Base-by-base conservation (phyloP, 1,284 basidiomycete species). In the Rhodotorula sp. region DNA sequence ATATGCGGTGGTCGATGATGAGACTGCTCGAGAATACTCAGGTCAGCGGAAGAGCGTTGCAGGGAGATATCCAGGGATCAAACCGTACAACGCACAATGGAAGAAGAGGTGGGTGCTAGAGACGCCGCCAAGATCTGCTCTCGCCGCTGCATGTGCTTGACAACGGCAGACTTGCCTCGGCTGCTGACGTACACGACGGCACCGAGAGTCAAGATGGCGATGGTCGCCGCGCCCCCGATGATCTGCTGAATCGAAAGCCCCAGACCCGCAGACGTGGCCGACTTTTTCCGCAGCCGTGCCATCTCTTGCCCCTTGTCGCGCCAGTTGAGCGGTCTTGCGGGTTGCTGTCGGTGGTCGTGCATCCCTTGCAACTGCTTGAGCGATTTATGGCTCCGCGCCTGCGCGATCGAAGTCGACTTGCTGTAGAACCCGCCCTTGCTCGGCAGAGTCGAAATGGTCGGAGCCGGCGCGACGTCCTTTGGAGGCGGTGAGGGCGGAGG, bases 271-370 rank as follows among this genome's bases (percentile, higher is more conserved):
- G 14, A 26, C 23, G 64, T 15, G 26, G 50, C 19, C 2, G 64
- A 45, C 58, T 66, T 68, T 55, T 72, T 72, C 54, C 64, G 57
- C 61, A 69, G 6, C 26, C 60, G 52, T 14, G 70, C 70, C 28
- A 66, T 50, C 26, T 72, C 71, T 50, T 72, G 67, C 23, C 68
- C 68, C 62, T 67, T 67, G 57, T 72, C 71, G 28, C 71, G 50
- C 71, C 71, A 72, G 14, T 69, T 69, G 31, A 69, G 61, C 48
- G 48, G 60, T 16, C 62, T 61, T 15, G 58, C 58, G 43, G 50
- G 23, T 48, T n/a, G 16, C 16, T 7, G 21, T 18, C n/a, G 45
- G n/a, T 23, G n/a, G 18, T 61, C 31, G 18, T 10, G 45, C 16
- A 8, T 26, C 19, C 21, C 31, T 7, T 21, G 31, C 19, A 28